Evolutionary conservation across 2,329 filamentous ascomycete species (phyloP).

Genomic region (Chlorencoelia australis): DNA sequence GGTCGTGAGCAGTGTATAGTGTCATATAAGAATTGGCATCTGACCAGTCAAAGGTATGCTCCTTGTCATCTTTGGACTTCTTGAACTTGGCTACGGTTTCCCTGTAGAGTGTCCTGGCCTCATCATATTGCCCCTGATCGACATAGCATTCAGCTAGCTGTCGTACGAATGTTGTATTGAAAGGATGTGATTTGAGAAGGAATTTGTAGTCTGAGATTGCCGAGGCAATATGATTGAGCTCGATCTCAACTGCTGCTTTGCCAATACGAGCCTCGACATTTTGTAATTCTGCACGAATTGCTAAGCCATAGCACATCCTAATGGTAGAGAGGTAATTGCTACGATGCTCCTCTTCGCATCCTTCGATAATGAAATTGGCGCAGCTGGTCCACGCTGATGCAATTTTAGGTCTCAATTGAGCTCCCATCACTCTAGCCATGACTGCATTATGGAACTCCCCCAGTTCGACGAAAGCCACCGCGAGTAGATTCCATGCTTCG

Average conservation of each 20-base stretch:
- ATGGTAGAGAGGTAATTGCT: constrained; percentile 42
- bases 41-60: constrained; percentile 47
- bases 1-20: constrained; percentile 56
- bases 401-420: constrained; percentile 52
- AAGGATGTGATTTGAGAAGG: constrained; percentile 38
- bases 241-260: constrained; percentile 47
- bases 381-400: constrained; percentile 47
- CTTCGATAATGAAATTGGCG: constrained; percentile 45
- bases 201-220: constrained; percentile 48
- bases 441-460: constrained; percentile 47
- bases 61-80: constrained; percentile 6
- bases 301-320: constrained; percentile 48
- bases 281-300: constrained; percentile 44
- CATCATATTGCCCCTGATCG: constrained; percentile 23
- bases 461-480: constrained; percentile 50
- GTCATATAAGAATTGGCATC: constrained; percentile 81
- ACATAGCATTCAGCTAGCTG: constrained; percentile 28
- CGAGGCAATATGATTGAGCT: constrained; percentile 41
- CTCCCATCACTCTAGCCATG: constrained; percentile 50
- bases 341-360: constrained; percentile 36
- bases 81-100: constrained; percentile 24
- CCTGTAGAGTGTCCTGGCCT: constrained; percentile 27
- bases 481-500: constrained; percentile 53
- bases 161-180: constrained; percentile 34
- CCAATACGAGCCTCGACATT: constrained; percentile 45